These are phyloP conservation scores for Ceriops tagal DNA, from an alignment of 345 rosid genomes.

Conservation along the genomic window DNA sequence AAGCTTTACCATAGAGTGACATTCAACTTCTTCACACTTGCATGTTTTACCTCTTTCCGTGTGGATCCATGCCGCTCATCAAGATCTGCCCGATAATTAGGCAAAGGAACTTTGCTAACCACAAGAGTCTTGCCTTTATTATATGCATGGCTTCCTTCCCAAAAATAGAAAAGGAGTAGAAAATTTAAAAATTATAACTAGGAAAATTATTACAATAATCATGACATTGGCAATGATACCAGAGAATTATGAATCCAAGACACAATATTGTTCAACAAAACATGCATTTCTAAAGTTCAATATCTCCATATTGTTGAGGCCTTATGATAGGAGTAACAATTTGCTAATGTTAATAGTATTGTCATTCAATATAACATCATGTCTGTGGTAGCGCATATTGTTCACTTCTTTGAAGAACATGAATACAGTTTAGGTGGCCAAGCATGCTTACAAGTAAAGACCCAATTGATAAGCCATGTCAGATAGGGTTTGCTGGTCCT, in stretches of 20 bases:
- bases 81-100: constrained; percentile 85
- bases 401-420: no score
- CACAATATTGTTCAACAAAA: neutral
- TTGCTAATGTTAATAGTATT: neutral
- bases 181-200: neutral
- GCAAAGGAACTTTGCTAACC: constrained; percentile 90
- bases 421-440: neutral
- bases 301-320: no score
- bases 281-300: no score
- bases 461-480: constrained; percentile 74
- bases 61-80: constrained; percentile 93
- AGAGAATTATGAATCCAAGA: neutral
- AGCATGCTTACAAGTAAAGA: constrained; percentile 75
- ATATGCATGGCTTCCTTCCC: constrained; percentile 89
- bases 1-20: neutral
- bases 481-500: constrained; percentile 61
- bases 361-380: no score
- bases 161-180: constrained; percentile 34
- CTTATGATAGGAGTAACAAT: neutral
- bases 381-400: no score
- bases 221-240: no score
- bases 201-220: neutral
- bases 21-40: constrained; percentile 10
- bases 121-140: constrained; percentile 81
- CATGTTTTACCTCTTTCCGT: constrained; percentile 61